Base-by-base conservation (phyloP, 1,139 yeast genomes). In the Pichia sp. region DNA sequence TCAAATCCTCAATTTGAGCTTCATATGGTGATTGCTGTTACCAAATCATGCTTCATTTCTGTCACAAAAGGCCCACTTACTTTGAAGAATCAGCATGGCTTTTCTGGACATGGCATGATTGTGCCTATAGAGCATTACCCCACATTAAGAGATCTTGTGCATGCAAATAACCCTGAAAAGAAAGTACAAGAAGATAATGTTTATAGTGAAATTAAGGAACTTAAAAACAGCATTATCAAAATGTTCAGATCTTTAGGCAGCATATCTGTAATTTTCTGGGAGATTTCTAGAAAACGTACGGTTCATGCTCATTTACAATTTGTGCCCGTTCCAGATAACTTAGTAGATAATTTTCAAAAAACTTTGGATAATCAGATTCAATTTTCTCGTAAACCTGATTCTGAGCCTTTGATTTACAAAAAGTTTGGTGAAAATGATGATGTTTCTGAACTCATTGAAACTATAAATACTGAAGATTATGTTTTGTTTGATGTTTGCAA, bases 61-160 rank as follows among this genome's bases (percentile, higher is more conserved):
- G 69, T 81, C 14, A 95, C 96, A 0, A 86, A 84, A 54, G 97
- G 97, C 0, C 96, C 96, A 0, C 61, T 89, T 23, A 73, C 86
- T 1, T 62, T 71, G 32, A 71, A 80, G 2, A 59, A 58, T 44
- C 57, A 58, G 20, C 55, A 57, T 9, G 67, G 69, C 9, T 79
- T 84, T 54, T 75, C 94, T 0, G 95, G 94, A 0, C 96, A 89
- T 64, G 84, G 85, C 12, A 67, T 89, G 35, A 70, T 88, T 8
- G 77, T 86, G n/a, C 95, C 96, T 0, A 73, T 89, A 19, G 77
- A 79, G 10, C 97, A 89, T 59, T 64, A 69, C 8, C 72, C 95
- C 0, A 72, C 73, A 0, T 47, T 67, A 11, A 52, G 60, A 17
- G 50, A 51, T 21, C 54, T 55, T 32, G 50, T 43, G 34, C 51